Evolutionary conservation across 2,329 filamentous ascomycete genomes (phyloP).

Genomic region (Penicillium aurantiogriseum): DNA sequence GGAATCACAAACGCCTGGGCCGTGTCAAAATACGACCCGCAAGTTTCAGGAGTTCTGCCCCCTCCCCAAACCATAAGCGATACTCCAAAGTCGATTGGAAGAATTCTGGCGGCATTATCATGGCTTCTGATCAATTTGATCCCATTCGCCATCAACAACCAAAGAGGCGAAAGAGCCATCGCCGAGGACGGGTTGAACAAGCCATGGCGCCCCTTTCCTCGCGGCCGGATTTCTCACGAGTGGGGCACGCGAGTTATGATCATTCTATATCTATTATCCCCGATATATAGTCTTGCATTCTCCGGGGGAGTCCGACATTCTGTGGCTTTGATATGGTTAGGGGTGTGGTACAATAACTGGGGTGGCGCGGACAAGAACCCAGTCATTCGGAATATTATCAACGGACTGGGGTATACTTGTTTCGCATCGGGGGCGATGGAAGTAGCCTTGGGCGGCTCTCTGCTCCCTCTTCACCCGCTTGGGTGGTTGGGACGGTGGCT

Average conservation of each 20-base stretch:
- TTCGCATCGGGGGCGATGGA: conserved; percentile 31
- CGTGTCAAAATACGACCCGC: conserved; percentile 13
- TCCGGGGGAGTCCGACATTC: conserved; percentile 11
- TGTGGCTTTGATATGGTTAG: conserved; percentile 5
- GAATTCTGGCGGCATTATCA: neutral
- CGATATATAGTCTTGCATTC: neutral
- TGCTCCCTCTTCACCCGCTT: neutral
- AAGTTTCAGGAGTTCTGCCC: conserved; percentile 2
- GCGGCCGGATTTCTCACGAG: conserved; percentile 18
- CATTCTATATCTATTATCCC: neutral
- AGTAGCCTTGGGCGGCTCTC: conserved; percentile 15
- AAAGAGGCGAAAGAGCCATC: conserved; percentile 34
- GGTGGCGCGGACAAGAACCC: conserved; percentile 29
- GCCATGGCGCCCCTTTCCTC: conserved; percentile 36
- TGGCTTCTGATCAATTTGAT: conserved; percentile 31
- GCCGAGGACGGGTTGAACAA: conserved; percentile 45
- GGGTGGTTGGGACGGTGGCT: conserved; percentile 1
- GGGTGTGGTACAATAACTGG: conserved; percentile 20
- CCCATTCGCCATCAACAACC: conserved; percentile 41
- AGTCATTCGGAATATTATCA: conserved; percentile 32
- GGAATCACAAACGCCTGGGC: conserved; percentile 33
- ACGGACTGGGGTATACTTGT: conserved; percentile 29
- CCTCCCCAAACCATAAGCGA: neutral
- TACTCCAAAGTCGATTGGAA: neutral
- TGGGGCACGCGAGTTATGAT: conserved; percentile 18